Evolutionary conservation across 768 basidiomycete species (phyloP).

Genomic region (Neoboletus subvelutipes): DNA sequence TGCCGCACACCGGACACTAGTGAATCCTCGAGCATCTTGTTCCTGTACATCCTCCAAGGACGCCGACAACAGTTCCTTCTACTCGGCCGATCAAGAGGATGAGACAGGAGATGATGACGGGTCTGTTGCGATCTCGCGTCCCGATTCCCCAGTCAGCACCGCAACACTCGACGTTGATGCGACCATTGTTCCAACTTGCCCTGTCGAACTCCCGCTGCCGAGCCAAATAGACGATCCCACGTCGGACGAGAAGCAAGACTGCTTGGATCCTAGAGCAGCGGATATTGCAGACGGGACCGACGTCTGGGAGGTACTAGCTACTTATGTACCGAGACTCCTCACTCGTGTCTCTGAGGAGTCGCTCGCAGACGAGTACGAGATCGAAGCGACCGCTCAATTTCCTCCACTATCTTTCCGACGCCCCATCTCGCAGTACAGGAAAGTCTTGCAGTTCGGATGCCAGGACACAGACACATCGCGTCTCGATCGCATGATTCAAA

Average conservation of each 20-base stretch:
- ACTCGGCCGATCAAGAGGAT: constrained; percentile 9
- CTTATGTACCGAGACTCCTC: constrained; percentile 5
- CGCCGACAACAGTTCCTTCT: neutral
- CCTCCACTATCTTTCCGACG: constrained; percentile 7
- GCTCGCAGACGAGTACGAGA: constrained; percentile 2
- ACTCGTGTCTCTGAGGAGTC: constrained; percentile 10
- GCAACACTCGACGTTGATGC: neutral
- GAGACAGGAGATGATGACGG: neutral
- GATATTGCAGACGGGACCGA: neutral
- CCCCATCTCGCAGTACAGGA: neutral
- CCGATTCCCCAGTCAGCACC: neutral
- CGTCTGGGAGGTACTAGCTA: constrained; percentile 2
- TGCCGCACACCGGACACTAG: neutral
- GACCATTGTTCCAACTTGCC: neutral
- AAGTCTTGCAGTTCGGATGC: neutral
- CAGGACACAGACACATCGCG: neutral
- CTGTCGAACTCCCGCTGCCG: neutral
- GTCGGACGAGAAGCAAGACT: neutral
- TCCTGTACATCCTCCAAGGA: neutral
- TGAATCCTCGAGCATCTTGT: neutral
- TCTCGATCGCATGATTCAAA: neutral
- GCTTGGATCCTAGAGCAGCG: neutral
- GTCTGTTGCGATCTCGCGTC: neutral
- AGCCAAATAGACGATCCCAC: neutral
- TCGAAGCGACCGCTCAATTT: neutral